These are phyloP conservation scores for Osmanthus fragrans DNA, from an alignment of 257 asterid species.

Conservation along the genomic window DNA sequence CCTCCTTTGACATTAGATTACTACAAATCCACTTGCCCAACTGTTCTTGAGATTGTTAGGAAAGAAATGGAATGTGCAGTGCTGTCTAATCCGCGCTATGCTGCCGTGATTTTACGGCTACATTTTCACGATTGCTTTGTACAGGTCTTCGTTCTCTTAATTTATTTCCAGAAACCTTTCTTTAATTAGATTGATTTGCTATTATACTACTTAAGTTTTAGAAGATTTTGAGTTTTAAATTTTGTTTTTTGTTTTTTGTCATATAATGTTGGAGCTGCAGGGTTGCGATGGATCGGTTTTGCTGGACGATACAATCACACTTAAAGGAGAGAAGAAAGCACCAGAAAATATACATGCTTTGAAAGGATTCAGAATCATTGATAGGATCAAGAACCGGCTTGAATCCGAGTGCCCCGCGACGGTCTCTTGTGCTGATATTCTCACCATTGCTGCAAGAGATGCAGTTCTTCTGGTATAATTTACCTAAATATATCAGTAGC, in stretches of 20 bases:
- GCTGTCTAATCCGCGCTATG: slow-evolving; percentile 85
- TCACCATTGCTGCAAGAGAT: slow-evolving; percentile 90
- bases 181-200: neutral
- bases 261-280: slow-evolving; percentile 32
- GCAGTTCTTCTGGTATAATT: slow-evolving; percentile 66
- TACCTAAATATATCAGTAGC: neutral
- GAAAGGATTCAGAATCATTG: slow-evolving; percentile 80
- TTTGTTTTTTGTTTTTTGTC: neutral
- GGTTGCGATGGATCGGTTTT: slow-evolving; percentile 87
- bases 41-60: slow-evolving; percentile 54
- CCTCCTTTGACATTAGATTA: slow-evolving; percentile 70
- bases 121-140: slow-evolving; percentile 91
- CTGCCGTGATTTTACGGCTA: slow-evolving; percentile 69
- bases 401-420: slow-evolving; percentile 84
- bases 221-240: neutral
- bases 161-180: neutral
- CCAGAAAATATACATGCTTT: slow-evolving; percentile 60
- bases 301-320: slow-evolving; percentile 72
- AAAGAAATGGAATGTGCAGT: slow-evolving; percentile 92
- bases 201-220: neutral
- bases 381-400: slow-evolving; percentile 63
- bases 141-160: slow-evolving; percentile 50
- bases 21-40: slow-evolving; percentile 69
- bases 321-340: slow-evolving; percentile 76
- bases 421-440: slow-evolving; percentile 91